Percentiles rank a stretch among this genome's conserved stretches.
phyloP scores from a whole-genome alignment of 2,329 filamentous ascomycete genomes.

The Epichloe scottii region DNA sequence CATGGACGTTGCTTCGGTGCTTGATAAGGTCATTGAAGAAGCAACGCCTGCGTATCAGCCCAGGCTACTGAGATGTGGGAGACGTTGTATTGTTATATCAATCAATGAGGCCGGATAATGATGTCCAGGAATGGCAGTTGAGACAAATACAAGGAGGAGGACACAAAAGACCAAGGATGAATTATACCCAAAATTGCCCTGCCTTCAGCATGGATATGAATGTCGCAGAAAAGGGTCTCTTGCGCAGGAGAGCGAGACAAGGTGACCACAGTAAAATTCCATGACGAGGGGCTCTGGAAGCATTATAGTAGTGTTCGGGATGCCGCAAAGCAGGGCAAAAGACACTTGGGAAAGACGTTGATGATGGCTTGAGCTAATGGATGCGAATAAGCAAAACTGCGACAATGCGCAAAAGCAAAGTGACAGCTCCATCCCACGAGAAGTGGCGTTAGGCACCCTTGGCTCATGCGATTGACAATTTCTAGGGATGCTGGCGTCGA shows the following conservation, averaged over 20 bases:
- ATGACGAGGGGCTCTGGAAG: slow-evolving; percentile 2
- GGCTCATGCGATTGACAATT: not conserved
- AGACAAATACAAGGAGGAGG: not conserved
- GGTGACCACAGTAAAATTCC: slow-evolving; percentile 1
- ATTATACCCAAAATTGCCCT: not conserved
- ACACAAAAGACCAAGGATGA: not conserved
- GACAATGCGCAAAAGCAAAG: slow-evolving; percentile 8
- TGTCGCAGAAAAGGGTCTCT: slow-evolving; percentile 1
- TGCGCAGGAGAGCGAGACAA: slow-evolving; percentile 4
- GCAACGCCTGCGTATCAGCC: slow-evolving; percentile 4
- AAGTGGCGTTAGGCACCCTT: not conserved
- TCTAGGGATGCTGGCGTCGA: not conserved
- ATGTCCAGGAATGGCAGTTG: not conserved
- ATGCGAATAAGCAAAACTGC: slow-evolving; percentile 5
- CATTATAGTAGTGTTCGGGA: slow-evolving; percentile 6
- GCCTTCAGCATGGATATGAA: not conserved
- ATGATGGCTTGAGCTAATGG: slow-evolving; percentile 1
- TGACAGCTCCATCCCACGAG: not conserved
- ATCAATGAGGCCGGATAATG: not conserved
- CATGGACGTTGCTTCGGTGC: slow-evolving; percentile 3
- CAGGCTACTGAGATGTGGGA: slow-evolving; percentile 3
- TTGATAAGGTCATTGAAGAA: slow-evolving; percentile 5
- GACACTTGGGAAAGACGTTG: not conserved
- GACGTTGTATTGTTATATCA: slow-evolving; percentile 5
- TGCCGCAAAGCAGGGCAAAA: slow-evolving; percentile 6